These are phyloP conservation scores for Schoenoplectus tabernaemontani DNA, from an alignment of 202 grass and related monocot species.

Conservation along the genomic window DNA sequence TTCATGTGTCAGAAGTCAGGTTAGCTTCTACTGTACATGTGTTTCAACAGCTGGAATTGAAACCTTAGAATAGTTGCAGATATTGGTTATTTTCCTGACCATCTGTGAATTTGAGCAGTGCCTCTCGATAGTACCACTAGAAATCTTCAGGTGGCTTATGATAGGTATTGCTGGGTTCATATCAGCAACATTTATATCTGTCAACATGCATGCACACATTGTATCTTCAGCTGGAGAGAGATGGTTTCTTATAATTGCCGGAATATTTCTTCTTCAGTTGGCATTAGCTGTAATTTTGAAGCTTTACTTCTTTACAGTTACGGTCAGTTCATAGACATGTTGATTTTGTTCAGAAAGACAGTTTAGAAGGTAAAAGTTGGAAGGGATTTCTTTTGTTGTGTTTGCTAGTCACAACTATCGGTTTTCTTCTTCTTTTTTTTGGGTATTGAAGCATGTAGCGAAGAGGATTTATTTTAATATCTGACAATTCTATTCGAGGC, in stretches of 20 bases:
- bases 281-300: slow-evolving; percentile 82
- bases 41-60: background rate
- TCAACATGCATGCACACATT: slow-evolving; percentile 87
- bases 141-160: slow-evolving; percentile 99
- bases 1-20: background rate
- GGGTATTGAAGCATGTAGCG: background rate
- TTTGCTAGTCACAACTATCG: too few relatives aligned
- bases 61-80: background rate
- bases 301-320: slow-evolving; percentile 96
- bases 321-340: slow-evolving; percentile 30
- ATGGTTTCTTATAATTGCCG: slow-evolving; percentile 81
- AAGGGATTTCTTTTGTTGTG: background rate
- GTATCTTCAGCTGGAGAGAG: slow-evolving; percentile 69
- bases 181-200: slow-evolving; percentile 89
- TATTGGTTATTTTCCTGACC: background rate
- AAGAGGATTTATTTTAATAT: background rate
- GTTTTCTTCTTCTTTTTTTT: background rate
- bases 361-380: background rate
- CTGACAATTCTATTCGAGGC: background rate
- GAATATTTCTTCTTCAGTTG: slow-evolving; percentile 92
- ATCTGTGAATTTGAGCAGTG: slow-evolving; percentile 34
- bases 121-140: slow-evolving; percentile 83
- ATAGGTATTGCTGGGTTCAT: slow-evolving; percentile 79
- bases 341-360: background rate
- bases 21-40: background rate